phyloP scores from a whole-genome alignment of 345 rosid genomes.

The Hevea brasiliensis region DNA sequence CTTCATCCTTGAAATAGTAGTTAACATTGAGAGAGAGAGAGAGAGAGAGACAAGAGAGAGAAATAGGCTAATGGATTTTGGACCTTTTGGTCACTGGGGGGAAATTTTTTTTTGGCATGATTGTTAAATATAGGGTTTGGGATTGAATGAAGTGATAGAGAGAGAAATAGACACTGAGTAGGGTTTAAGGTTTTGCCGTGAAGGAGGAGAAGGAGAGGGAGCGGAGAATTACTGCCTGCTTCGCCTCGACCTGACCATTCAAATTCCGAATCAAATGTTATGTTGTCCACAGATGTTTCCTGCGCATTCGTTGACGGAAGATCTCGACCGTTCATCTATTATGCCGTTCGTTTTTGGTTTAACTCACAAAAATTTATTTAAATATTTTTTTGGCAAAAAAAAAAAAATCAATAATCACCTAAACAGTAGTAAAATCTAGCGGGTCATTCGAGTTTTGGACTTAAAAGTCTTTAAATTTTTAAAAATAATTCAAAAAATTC shows the following conservation, averaged over 20 bases:
- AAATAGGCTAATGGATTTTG: background rate
- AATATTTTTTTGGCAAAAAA: too few species aligned
- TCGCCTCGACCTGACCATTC: background rate
- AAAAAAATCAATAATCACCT: too few species aligned
- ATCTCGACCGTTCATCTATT: background rate
- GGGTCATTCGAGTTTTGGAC: too few species aligned
- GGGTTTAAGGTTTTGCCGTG: slow-evolving; percentile 13
- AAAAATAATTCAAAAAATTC: too few species aligned
- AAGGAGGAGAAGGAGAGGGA: background rate
- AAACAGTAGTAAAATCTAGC: too few species aligned
- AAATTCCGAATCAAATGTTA: background rate
- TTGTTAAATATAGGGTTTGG: slow-evolving; percentile 40
- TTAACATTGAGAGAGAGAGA: slow-evolving; percentile 31
- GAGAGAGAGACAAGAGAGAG: background rate
- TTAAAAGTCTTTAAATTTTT: too few species aligned
- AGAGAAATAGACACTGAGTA: too few species aligned
- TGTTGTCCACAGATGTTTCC: background rate
- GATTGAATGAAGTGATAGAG: background rate
- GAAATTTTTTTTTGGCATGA: slow-evolving; percentile 16
- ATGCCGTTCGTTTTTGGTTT: too few species aligned
- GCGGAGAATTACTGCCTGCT: background rate
- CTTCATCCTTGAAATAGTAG: slow-evolving; percentile 50
- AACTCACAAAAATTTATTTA: too few species aligned
- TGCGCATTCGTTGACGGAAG: background rate
- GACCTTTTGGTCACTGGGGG: slow-evolving; percentile 11